These are phyloP conservation scores for Rachicladosporium sp. DNA, from an alignment of 2,329 filamentous ascomycete species.

Conservation along the genomic window DNA sequence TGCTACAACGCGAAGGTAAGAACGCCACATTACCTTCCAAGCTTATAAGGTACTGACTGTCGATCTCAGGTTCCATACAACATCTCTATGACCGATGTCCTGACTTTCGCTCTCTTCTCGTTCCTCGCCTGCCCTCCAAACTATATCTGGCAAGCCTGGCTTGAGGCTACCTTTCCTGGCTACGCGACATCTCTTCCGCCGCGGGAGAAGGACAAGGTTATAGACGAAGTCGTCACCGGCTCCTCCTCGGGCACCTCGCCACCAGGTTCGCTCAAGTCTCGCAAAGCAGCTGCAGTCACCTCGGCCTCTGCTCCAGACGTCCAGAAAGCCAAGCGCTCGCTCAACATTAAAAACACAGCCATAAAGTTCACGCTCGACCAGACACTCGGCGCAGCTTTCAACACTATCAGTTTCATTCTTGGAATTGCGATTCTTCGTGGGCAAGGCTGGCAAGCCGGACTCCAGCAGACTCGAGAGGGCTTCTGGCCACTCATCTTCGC, in stretches of 20 bases:
- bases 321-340: constrained; percentile 5
- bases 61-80: constrained; percentile 41
- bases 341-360: constrained; percentile 52
- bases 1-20: constrained; percentile 34
- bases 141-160: constrained; percentile 70
- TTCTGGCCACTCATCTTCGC: constrained; percentile 48
- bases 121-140: constrained; percentile 68
- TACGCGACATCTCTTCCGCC: constrained; percentile 30
- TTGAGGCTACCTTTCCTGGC: constrained; percentile 65
- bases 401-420: constrained; percentile 52
- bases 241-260: background rate
- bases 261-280: constrained; percentile 21
- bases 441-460: constrained; percentile 8
- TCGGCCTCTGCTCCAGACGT: constrained; percentile 4
- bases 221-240: constrained; percentile 19
- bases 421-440: constrained; percentile 45
- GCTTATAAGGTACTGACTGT: too few species aligned
- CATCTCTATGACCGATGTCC: constrained; percentile 54
- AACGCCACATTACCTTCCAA: background rate
- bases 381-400: constrained; percentile 51
- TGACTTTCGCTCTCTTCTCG: constrained; percentile 67
- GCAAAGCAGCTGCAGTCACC: constrained; percentile 13
- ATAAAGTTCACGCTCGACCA: constrained; percentile 60
- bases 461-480: constrained; percentile 12
- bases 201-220: constrained; percentile 21